Evolutionary conservation across 495 filamentous ascomycete species (phyloP), one percentile per base, ranked within the genome.

Genomic region (Penicillium cinerascens): DNA sequence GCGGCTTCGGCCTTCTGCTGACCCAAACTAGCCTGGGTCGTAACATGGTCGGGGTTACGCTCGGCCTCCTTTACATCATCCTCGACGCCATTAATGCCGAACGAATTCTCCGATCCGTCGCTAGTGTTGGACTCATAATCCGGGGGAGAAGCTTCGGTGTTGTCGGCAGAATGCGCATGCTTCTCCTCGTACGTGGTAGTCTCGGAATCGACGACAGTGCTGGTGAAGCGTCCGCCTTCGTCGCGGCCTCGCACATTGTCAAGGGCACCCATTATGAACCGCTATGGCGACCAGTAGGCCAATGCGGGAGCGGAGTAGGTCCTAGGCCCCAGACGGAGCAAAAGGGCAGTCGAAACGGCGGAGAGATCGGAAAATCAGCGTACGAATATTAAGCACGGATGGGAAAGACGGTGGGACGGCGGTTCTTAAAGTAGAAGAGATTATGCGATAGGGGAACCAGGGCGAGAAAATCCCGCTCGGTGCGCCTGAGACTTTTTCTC

Each of bases 1-100:
- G 71, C 68, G 7, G 74, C 74, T 51, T 78, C 74, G 0, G 67
- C 72, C 47, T 73, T 75, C 44, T 74, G 69, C 7, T 72, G 57
- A 43, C 74, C 74, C 9, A 65, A 16, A 17, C 60, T 59, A 11
- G 66, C 67, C 37, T 62, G 53, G 6, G 60, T 36, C 1, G 64
- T 71, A 6, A 72, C 53, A 13, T 50, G 52, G 4, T 60, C 48
- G 0, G 68, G 61, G 42, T 69, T 56, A 2, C 37, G 37, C 11
- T 49, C 27, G 10, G 54, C 15, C 42, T 69, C 59, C 43, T 63
- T 67, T n/a, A 56, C 64, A 27, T 67, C 63, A 21, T 66, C 55
- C 0, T 47, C 35, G 11, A 59, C 21, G n/a, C 61, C 63, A 40
- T 51, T 41, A 20, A 42, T n/a, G 3, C 46, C 55, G 9, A 46